A percentile compares a stretch with the other conserved stretches of the same genome.
phyloP scores from a whole-genome alignment of 148 eudicot species.

The Agrostemma githago region DNA sequence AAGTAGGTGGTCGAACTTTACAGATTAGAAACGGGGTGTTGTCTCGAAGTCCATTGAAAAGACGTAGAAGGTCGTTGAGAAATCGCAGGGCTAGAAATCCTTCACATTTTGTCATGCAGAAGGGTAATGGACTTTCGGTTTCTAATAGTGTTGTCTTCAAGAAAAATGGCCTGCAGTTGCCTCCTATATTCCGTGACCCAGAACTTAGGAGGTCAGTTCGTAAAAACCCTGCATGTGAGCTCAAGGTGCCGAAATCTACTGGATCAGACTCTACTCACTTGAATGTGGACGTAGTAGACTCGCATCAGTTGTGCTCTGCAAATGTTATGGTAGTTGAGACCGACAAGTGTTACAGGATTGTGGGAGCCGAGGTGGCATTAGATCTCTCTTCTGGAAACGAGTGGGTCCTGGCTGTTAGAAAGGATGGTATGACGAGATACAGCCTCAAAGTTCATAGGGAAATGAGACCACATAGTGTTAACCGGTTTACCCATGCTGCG shows the following conservation, averaged over 20 bases:
- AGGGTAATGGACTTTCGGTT: conserved; percentile 30
- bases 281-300: conserved; percentile 38
- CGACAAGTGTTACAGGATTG: conserved; percentile 62
- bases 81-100: conserved; percentile 49
- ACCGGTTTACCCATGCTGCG: conserved; percentile 57
- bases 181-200: conserved; percentile 23
- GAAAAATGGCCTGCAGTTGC: conserved; percentile 18
- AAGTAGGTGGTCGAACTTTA: conserved; percentile 26
- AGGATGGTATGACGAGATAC: conserved; percentile 41
- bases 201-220: conserved; percentile 32
- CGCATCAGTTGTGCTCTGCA: conserved; percentile 44
- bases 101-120: conserved; percentile 34
- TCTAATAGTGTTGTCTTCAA: conserved; percentile 26
- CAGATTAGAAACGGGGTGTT: conserved; percentile 33
- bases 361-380: conserved; percentile 54
- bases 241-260: conserved; percentile 31
- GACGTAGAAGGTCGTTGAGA: conserved; percentile 60
- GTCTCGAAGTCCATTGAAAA: conserved; percentile 47
- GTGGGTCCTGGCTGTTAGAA: conserved; percentile 64
- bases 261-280: conserved; percentile 23
- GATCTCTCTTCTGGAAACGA: conserved; percentile 46
- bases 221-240: conserved; percentile 25
- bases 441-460: conserved; percentile 39
- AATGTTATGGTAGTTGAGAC: conserved; percentile 63
- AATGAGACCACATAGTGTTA: conserved; percentile 53